Evolutionary conservation across 164 flowering plant species (phyloP).

Genomic region (Macadamia tetraphylla): DNA sequence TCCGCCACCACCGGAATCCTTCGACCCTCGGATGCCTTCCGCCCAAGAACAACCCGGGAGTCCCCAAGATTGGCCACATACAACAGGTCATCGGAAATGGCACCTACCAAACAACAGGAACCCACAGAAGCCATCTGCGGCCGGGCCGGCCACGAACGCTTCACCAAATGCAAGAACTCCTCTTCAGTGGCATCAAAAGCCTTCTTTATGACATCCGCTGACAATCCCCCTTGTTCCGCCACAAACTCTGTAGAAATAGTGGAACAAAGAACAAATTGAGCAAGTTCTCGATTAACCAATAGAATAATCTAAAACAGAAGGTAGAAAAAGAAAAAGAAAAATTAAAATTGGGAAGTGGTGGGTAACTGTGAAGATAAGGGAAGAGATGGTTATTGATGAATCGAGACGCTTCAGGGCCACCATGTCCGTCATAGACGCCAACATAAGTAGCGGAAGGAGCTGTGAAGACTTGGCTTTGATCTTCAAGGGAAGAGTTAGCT

Average conservation of each 20-base stretch:
- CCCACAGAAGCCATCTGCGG: conserved; percentile 46
- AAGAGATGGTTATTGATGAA: conserved; percentile 46
- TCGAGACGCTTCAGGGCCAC: conserved; percentile 60
- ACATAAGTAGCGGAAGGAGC: conserved; percentile 44
- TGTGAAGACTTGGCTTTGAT: conserved; percentile 55
- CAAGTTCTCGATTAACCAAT: no score
- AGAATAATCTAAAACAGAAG: neutral
- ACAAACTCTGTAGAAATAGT: conserved; percentile 23
- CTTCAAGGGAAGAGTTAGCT: conserved; percentile 47
- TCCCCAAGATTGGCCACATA: conserved; percentile 48
- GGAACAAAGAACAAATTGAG: neutral
- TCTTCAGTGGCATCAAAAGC: conserved; percentile 39
- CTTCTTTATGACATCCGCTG: conserved; percentile 36
- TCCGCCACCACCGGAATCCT: conserved; percentile 38
- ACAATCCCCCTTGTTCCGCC: conserved; percentile 39
- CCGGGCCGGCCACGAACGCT: conserved; percentile 23
- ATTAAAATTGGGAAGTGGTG: neutral
- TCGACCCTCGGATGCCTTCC: conserved; percentile 13
- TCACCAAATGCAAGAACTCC: conserved; percentile 36
- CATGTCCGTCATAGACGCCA: conserved; percentile 66
- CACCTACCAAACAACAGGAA: conserved; percentile 45
- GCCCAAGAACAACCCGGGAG: conserved; percentile 41
- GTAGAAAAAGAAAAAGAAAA: neutral
- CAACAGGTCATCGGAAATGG: conserved; percentile 27
- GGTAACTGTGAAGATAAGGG: conserved; percentile 27